Base-by-base conservation (phyloP, 805 yeast species). In the Komagataella phaffii region DNA sequence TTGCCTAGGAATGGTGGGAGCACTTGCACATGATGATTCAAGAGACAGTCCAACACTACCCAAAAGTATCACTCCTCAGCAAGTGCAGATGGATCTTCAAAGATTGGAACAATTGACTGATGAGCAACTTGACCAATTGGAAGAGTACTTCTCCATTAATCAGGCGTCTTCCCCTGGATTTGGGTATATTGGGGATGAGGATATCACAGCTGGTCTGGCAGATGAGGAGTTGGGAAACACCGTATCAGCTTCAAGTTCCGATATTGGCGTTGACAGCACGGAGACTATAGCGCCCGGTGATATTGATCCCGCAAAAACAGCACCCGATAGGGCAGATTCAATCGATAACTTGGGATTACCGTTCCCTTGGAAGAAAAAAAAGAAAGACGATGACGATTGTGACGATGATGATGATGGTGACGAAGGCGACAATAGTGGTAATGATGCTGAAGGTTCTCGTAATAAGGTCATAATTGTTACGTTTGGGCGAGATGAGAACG, bases 341-440 rank as follows among this genome's bases (percentile, higher is more conserved):
- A 30, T 30, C 14, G 40, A 30, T 3, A 30, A 30, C 12, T 30
- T 30, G 40, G 40, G 40, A 30, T 30, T 30, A 14, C 40, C 40
- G 6, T 17, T 17, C 21, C 21, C 12, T 12, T 17, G 46, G 46
- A 17, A 45, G 21, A 45, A 17, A 43, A 40, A 44, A 18, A 49
- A 23, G 44, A 17, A 48, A 8, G 44, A 30, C 7, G 21, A 48
- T 7, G n/a, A 48, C 8, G 14, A 17, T 6, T 19, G 24, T 10
- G 19, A 23, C 8, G 17, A 18, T 45, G 23, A 53, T 23, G 51
- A 40, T 2, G 55, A 56, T 7, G 40, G 14, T 30, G 40, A 21
- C 5, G 23, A 21, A 21, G 23, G 23, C 23, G 23, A 21, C 23
- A 21, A 5, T 21, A 21, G 23, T 21, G 6, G 23, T 8, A 7